Evolutionary conservation across 1,284 basidiomycete species (phyloP), one percentile per base, ranked within the genome.

Genomic region (Leucoagaricus sp.): DNA sequence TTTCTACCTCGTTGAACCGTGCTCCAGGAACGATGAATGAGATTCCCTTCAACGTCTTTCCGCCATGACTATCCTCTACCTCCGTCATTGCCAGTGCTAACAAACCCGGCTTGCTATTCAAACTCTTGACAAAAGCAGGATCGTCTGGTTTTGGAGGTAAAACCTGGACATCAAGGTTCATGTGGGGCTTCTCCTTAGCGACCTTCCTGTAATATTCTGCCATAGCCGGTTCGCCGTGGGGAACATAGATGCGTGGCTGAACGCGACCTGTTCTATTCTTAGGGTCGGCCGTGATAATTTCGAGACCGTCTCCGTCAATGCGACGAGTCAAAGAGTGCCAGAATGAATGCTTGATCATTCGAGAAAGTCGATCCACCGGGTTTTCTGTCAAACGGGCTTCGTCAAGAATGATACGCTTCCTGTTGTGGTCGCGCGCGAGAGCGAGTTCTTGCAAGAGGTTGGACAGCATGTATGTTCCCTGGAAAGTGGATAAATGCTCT

Each of bases 401-500:
- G 66, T 98, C 96, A n/a, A 99, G 87, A 12, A 99, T 93, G 69
- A 99, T 97, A 33, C 94, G 91, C 74, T 96, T 96, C 54, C 95
- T 83, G 55, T 93, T 92, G 70, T 95, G 94, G 69, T 98, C 96
- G 12, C 93, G 86, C n/a, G 96, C 96, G 28, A 99, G 86, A 0
- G 96, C 97, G 41, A 99, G 87, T 72, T 99, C 96, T 79, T 99
- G 97, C 26, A 99, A 81, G n/a, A 99, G 85, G 73, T 98, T 99
- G 10, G 96, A 98, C 40, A 99, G 82, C 96, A 98, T 98, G 76
- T 99, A 98, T 13, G 91, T 96, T 44, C 95, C 95, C 93, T 95
- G 62, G n/a, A 50, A 38, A 47, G 52, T 53, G 46, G 53, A 59
- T 58, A 17, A 51, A 29, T 33, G 19, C 13, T 15, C 9, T 40